These are phyloP conservation scores for Papiliotrema nemorosa DNA, from an alignment of 1,284 basidiomycete species.

Conservation along the genomic window DNA sequence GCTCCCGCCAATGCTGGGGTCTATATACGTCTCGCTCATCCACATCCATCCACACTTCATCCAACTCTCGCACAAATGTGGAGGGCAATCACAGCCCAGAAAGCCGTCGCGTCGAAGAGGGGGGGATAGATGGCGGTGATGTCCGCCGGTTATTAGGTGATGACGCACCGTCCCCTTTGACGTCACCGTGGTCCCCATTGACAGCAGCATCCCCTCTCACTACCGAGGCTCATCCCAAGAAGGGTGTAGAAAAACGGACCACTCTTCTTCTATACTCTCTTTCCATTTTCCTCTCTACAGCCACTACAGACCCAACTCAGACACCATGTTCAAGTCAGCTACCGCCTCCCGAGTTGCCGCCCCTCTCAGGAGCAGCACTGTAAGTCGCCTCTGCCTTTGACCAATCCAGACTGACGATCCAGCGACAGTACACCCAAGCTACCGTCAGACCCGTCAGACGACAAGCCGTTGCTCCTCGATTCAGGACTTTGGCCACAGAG, in stretches of 20 bases:
- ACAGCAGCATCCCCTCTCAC: background rate
- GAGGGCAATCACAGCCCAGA: no score
- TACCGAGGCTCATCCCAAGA: background rate
- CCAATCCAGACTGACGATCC: background rate
- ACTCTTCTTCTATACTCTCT: background rate
- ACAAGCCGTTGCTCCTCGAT: background rate
- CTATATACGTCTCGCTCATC: no score
- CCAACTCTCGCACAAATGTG: no score
- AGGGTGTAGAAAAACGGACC: background rate
- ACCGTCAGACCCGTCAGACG: slow-evolving; percentile 2
- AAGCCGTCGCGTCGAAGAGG: no score
- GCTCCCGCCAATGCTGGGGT: no score
- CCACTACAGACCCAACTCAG: background rate
- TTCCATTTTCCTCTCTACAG: background rate
- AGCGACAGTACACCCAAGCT: background rate
- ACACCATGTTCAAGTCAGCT: slow-evolving; percentile 6
- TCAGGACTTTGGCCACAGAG: slow-evolving; percentile 13
- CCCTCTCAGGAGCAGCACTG: slow-evolving; percentile 2
- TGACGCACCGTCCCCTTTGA: no score
- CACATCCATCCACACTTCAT: no score
- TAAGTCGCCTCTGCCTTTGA: background rate
- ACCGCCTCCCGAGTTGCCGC: slow-evolving; percentile 1
- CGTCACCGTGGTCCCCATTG: background rate
- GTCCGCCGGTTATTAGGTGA: no score
- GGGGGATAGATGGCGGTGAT: no score